A percentile compares a stretch with the other conserved stretches of the same genome.
These are phyloP conservation scores for Fusarium mundagurra DNA, from an alignment of 2,329 filamentous ascomycete genomes.

Conservation along the genomic window DNA sequence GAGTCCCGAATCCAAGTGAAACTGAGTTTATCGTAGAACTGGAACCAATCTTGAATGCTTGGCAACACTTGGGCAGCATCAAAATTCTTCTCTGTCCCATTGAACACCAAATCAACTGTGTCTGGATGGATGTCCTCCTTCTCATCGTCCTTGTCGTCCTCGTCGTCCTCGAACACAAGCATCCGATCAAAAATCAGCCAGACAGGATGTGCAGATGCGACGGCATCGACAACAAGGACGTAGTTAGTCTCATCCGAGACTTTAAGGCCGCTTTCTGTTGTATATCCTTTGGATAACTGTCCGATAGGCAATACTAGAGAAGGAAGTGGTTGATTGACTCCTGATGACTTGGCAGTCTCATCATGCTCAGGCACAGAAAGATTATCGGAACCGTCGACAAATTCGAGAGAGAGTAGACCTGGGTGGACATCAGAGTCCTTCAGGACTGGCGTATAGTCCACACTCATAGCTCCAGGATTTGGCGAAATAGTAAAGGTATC, in stretches of 20 bases:
- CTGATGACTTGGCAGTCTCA: background rate
- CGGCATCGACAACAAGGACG: background rate
- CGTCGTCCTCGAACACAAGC: too few relatives aligned
- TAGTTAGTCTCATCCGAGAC: background rate
- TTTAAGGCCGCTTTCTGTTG: background rate
- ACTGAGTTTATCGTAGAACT: background rate
- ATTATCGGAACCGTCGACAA: background rate
- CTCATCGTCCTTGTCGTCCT: background rate
- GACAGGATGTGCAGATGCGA: background rate
- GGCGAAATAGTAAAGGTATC: too few relatives aligned
- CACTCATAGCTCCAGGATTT: too few relatives aligned
- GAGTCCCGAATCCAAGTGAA: background rate
- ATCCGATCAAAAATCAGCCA: background rate
- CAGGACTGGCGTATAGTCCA: too few relatives aligned
- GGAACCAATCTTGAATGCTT: background rate
- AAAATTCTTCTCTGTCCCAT: background rate
- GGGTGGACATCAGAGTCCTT: background rate
- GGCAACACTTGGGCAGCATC: background rate
- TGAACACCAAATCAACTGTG: background rate
- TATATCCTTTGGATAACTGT: background rate
- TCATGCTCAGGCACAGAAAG: background rate
- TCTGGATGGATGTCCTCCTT: background rate
- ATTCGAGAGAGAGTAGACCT: background rate
- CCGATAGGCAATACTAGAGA: background rate
- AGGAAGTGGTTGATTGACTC: background rate